Conservation (phyloP, 495 filamentous ascomycete species). For the Pseudomonodictys pantanalensis region DNA sequence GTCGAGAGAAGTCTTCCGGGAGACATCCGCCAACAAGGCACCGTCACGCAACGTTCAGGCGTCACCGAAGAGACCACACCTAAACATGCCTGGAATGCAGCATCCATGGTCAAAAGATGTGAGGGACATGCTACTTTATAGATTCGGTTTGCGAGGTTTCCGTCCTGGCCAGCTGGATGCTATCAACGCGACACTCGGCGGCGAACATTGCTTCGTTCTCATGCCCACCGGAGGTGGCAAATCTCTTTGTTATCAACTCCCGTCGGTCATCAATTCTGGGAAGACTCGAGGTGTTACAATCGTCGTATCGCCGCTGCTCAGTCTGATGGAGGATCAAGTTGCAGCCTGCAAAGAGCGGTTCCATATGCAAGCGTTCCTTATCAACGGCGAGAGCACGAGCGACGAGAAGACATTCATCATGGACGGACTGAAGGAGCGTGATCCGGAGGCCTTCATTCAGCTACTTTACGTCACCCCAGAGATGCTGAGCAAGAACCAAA, state of each 20-base stretch:
- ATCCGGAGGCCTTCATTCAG: constrained; percentile 69
- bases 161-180: constrained; percentile 91
- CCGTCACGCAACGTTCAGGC: background rate
- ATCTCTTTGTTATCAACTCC: constrained; percentile 93
- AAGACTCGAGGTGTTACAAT: constrained; percentile 82
- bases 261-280: constrained; percentile 77
- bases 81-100: constrained; percentile 44
- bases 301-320: constrained; percentile 90
- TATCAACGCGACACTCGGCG: constrained; percentile 85
- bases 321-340: constrained; percentile 96
- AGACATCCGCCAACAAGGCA: constrained; percentile 50
- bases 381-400: constrained; percentile 69
- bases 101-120: constrained; percentile 86
- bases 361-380: constrained; percentile 66
- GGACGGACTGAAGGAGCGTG: constrained; percentile 52
- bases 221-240: constrained; percentile 99
- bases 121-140: constrained; percentile 66
- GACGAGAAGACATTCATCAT: constrained; percentile 60
- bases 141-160: constrained; percentile 82
- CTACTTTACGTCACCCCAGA: constrained; percentile 94
- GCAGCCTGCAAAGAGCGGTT: constrained; percentile 69
- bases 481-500: constrained; percentile 79
- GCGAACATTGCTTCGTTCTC: constrained; percentile 85
- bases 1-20: constrained; percentile 50
- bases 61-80: constrained; percentile 30